phyloP scores from a whole-genome alignment of 345 rosid genomes.

The Rhodomyrtus tomentosa region DNA sequence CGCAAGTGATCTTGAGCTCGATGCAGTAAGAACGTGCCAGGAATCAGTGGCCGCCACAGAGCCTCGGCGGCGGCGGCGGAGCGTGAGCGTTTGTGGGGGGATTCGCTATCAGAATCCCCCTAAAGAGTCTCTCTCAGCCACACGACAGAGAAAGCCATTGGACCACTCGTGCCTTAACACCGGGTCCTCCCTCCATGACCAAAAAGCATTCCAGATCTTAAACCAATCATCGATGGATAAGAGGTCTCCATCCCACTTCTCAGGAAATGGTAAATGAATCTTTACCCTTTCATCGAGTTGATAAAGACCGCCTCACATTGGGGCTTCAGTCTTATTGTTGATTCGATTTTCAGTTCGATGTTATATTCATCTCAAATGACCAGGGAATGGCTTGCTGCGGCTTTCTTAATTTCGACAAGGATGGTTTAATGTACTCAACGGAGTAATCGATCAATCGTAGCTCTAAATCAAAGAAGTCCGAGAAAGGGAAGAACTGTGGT shows the following conservation, averaged over 20 bases:
- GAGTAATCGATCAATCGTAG: background rate
- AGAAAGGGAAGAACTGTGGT: background rate
- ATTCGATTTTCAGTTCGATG: background rate
- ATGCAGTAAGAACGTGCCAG: background rate
- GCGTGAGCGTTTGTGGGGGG: too few relatives aligned
- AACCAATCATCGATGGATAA: background rate
- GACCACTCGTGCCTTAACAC: background rate
- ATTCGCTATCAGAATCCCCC: background rate
- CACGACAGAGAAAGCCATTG: background rate
- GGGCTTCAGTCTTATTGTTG: background rate
- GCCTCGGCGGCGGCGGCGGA: background rate
- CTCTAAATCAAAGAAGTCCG: background rate
- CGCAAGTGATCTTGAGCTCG: background rate
- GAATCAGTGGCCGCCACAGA: background rate
- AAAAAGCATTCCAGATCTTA: background rate
- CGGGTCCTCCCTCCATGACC: background rate
- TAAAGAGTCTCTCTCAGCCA: background rate
- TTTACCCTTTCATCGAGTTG: background rate
- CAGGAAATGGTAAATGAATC: background rate
- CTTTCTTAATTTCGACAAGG: rapidly evolving
- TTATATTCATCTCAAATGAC: background rate
- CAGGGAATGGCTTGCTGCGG: rapidly evolving
- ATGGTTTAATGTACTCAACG: background rate
- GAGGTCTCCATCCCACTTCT: background rate
- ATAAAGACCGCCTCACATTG: background rate